Base-by-base conservation (phyloP, 192 early-diverging fungal species). In the Backusella psychrophila region DNA sequence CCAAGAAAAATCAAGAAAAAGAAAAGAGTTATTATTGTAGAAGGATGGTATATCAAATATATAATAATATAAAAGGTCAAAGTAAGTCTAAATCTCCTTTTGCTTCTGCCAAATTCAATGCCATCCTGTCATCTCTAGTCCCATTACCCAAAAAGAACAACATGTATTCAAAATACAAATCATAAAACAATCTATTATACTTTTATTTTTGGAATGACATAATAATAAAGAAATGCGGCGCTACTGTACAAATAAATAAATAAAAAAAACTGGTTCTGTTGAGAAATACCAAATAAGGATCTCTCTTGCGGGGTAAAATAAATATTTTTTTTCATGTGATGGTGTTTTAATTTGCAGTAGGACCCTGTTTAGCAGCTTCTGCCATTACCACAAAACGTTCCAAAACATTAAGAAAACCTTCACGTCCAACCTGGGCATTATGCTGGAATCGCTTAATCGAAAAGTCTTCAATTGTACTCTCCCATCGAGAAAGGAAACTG, bases 321-420 rank as follows among this genome's bases (percentile, higher is more conserved):
- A 35, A 67, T 33, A 67, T 35, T 67, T 34, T 11, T 67, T 67
- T 67, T 67, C 34, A 35, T 67, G 29, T 35, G 66, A 35, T 67
- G 7, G 14, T 67, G 11, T 67, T 66, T 19, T 67, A 35, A 17
- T 31, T 67, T 35, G 31, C 17, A n/a, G 66, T n/a, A 36, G 34
- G 29, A 67, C 29, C 17, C 34, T 67, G 34, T 67, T 31, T 35
- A 67, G 66, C 29, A 36, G 72, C 80, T 79, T 73, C 85, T 52
- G 68, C 67, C 67, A 72, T 79, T 38, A 79, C 71, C 71, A 79
- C 79, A 74, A 90, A 80, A 53, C 86, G 83, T 17, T 94, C 89
- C n/a, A 97, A 78, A 9, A 97, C 98, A 68, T 87, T 90, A 84
- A 97, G 93, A 34, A 99, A 91, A 38, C 92, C 98, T 71, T 88